Evolutionary conservation across 768 basidiomycete species (phyloP), one percentile per base, ranked within the genome.

Genomic region (Hemileccinum rubropunctum): DNA sequence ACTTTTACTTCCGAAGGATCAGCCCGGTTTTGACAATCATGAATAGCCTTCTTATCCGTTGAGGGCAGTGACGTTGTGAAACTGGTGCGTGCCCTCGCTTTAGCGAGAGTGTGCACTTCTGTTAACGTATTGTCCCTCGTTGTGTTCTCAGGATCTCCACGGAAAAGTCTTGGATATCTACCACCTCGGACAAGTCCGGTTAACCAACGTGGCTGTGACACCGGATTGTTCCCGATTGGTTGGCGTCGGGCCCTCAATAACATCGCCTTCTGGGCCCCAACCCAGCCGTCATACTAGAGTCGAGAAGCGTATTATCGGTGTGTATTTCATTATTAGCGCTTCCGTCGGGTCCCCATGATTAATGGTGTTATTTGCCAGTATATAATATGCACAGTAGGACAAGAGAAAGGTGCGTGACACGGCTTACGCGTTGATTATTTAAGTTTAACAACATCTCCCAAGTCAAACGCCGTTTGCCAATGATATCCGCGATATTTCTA

Each of bases 401-500:
- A 32, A 72, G 66, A 27, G 79, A 80, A 63, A 78, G 73, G 77
- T 79, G 50, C 1, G 68, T 60, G 7, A 33, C 47, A 9, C 13
- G 35, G 7, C 33, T 32, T 45, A 15, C 42, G n/a, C 6, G 30
- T 47, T 34, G 39, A 17, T 50, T 13, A 36, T 32, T 30, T 35
- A 18, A 15, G 18, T 33, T 57, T 60, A 50, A 67, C 47, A 50
- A 67, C 47, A 37, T 41, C 37, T 51, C 17, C 27, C 40, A 30
- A 81, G 79, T 44, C 80, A 79, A 60, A 78, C 77, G 15, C 79
- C 79, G 10, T 76, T 81, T 21, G 64, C 80, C 3, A 76, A 80
- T 48, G 78, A 81, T 51, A 73, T 81, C 46, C 78, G 80, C 13
- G 76, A 81, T 47, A 73, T 80, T 38, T 67, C 74, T 3, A 64